Percentiles rank a stretch among this genome's conserved stretches.
phyloP scores from a whole-genome alignment of 2,329 filamentous ascomycete genomes.

The Diplodia corticola region DNA sequence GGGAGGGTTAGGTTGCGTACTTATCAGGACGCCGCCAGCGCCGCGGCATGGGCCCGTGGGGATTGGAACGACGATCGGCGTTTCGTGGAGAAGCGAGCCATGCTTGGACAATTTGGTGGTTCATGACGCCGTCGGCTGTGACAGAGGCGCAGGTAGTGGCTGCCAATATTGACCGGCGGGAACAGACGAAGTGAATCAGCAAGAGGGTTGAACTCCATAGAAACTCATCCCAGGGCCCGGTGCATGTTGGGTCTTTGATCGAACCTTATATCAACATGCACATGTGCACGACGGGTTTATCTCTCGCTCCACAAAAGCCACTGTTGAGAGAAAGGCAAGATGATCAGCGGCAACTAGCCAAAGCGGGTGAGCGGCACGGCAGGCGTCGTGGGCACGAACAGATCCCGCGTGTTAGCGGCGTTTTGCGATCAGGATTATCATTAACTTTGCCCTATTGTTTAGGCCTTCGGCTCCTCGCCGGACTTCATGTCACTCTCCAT shows the following conservation, averaged over 20 bases:
- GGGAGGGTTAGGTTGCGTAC: constrained; percentile 26
- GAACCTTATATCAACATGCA: background rate
- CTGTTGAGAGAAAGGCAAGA: background rate
- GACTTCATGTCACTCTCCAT: background rate
- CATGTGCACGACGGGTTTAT: background rate
- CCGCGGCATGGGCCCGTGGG: background rate
- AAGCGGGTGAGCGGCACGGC: background rate
- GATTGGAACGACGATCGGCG: background rate
- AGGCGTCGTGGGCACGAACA: background rate
- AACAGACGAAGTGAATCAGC: background rate
- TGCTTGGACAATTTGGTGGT: background rate
- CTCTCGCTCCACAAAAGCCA: background rate
- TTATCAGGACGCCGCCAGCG: background rate
- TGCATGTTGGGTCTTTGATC: background rate
- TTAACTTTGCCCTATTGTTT: background rate
- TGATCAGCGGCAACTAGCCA: background rate
- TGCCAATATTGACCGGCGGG: background rate
- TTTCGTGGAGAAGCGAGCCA: background rate
- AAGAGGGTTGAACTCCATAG: background rate
- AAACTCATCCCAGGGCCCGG: no score
- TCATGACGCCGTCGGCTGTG: background rate
- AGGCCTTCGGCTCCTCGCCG: constrained; percentile 5
- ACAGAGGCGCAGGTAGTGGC: no score
- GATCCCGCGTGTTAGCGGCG: background rate
- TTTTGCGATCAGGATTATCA: background rate